Conservation (phyloP, 2,329 filamentous ascomycete genomes). For the Arthroderma sp. region DNA sequence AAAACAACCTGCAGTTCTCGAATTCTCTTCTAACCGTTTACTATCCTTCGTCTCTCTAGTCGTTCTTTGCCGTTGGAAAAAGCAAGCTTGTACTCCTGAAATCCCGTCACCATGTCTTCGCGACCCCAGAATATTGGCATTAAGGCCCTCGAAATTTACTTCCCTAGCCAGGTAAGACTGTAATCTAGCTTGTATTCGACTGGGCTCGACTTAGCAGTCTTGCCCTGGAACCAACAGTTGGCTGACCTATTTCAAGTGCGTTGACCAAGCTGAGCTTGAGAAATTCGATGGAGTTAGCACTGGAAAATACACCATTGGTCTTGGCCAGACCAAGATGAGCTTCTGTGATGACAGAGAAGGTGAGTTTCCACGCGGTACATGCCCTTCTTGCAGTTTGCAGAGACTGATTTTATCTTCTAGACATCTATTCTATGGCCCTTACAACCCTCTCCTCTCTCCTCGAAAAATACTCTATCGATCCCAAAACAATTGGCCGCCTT, state of each 20-base stretch:
- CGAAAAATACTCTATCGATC: conserved; percentile 71
- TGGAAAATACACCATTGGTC: conserved; percentile 83
- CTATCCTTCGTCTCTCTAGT: too few relatives aligned
- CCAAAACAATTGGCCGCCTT: conserved; percentile 58
- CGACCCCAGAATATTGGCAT: conserved; percentile 82
- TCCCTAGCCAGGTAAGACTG: conserved; percentile 63
- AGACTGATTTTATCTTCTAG: conserved; percentile 29
- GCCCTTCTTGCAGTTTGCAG: too few relatives aligned
- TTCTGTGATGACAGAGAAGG: conserved; percentile 85
- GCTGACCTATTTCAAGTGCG: conserved; percentile 45
- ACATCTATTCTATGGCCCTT: conserved; percentile 77
- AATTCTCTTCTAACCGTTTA: too few relatives aligned
- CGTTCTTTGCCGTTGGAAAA: too few relatives aligned
- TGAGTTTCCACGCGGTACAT: conserved; percentile 26
- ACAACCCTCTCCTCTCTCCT: conserved; percentile 66
- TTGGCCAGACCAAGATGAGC: conserved; percentile 83
- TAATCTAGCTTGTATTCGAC: neutral
- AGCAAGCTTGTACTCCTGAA: neutral
- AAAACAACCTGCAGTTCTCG: too few relatives aligned
- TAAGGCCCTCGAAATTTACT: conserved; percentile 85
- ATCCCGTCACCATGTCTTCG: conserved; percentile 48
- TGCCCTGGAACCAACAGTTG: neutral
- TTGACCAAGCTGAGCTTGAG: conserved; percentile 70
- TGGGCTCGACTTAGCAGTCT: neutral
- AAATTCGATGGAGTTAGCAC: conserved; percentile 71